Evolutionary conservation across 129 eudicot species (phyloP).

Genomic region (Arctium lappa): DNA sequence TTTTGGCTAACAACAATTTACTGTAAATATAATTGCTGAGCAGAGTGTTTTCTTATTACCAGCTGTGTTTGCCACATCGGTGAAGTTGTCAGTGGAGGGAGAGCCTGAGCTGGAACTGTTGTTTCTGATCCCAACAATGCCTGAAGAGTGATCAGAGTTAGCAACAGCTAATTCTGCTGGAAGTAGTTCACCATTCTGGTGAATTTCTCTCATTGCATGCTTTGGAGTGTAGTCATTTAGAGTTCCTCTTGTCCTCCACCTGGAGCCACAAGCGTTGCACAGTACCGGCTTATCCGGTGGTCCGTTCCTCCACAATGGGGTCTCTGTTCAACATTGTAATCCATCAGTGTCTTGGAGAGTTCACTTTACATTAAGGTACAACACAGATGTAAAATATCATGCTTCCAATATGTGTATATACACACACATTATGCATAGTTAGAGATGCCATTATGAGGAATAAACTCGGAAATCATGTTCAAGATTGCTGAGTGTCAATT

Average conservation of each 20-base stretch:
- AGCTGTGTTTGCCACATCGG: background rate
- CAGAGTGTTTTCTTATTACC: slow-evolving; percentile 16
- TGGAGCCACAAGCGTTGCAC: slow-evolving; percentile 46
- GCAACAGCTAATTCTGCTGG: background rate
- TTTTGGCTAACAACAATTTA: background rate
- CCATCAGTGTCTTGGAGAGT: slow-evolving; percentile 2
- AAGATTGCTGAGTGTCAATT: background rate
- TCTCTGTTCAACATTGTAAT: slow-evolving; percentile 26
- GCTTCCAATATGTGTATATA: background rate
- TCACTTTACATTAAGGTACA: background rate
- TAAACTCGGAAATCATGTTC: background rate
- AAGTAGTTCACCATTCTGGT: background rate
- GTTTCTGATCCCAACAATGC: background rate
- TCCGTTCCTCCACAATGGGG: slow-evolving; percentile 40
- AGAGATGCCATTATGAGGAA: background rate
- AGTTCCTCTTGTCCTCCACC: slow-evolving; percentile 33
- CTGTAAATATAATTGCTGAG: background rate
- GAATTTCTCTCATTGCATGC: slow-evolving; percentile 18
- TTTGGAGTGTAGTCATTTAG: slow-evolving; percentile 27
- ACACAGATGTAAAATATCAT: background rate
- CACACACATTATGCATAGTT: too few species aligned
- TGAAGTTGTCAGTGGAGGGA: slow-evolving; percentile 1
- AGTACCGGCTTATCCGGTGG: slow-evolving; percentile 36
- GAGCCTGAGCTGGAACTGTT: slow-evolving; percentile 13
- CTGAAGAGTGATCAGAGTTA: background rate